These are phyloP conservation scores for Chalciporus sphaerocephalus DNA, from an alignment of 768 basidiomycete genomes.

Conservation along the genomic window DNA sequence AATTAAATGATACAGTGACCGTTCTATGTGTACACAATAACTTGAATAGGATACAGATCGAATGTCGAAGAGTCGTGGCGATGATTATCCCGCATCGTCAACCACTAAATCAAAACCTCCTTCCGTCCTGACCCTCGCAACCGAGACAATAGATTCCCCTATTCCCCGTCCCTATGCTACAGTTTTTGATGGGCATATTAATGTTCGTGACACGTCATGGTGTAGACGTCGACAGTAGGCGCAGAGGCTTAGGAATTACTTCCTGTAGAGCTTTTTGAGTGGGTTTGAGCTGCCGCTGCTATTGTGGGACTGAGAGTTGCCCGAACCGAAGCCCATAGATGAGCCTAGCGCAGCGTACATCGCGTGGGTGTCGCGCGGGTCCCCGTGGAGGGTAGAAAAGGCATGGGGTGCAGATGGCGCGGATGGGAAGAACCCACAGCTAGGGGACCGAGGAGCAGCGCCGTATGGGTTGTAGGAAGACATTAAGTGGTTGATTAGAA, in stretches of 20 bases:
- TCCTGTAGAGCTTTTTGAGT: slow-evolving; percentile 37
- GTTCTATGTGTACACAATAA: slow-evolving; percentile 18
- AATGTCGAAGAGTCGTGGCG: slow-evolving; percentile 19
- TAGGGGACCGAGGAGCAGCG: slow-evolving; percentile 48
- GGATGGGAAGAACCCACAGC: slow-evolving; percentile 56
- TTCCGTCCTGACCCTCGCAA: slow-evolving; percentile 1
- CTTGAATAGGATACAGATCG: slow-evolving; percentile 22
- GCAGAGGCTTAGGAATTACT: slow-evolving; percentile 10
- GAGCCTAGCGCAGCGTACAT: slow-evolving; percentile 53
- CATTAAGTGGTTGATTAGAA: slow-evolving; percentile 32
- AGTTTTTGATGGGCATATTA: slow-evolving; percentile 11
- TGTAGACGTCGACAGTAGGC: slow-evolving; percentile 4
- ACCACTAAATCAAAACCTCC: neutral
- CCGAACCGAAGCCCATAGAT: slow-evolving; percentile 21
- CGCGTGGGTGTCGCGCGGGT: slow-evolving; percentile 55
- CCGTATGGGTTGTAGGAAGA: slow-evolving; percentile 40
- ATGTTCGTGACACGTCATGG: slow-evolving; percentile 3
- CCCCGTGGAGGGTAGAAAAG: slow-evolving; percentile 52
- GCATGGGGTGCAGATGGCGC: slow-evolving; percentile 53
- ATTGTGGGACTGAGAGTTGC: slow-evolving; percentile 24
- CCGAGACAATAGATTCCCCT: slow-evolving; percentile 5
- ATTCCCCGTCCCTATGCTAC: slow-evolving; percentile 24
- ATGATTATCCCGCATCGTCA: slow-evolving; percentile 7
- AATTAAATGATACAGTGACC: slow-evolving; percentile 19
- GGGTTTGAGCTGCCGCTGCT: slow-evolving; percentile 25